Percentiles rank a stretch among this genome's conserved stretches.
Conservation (phyloP, 2,329 filamentous ascomycete species). For the Parascedosporium putredinis region DNA sequence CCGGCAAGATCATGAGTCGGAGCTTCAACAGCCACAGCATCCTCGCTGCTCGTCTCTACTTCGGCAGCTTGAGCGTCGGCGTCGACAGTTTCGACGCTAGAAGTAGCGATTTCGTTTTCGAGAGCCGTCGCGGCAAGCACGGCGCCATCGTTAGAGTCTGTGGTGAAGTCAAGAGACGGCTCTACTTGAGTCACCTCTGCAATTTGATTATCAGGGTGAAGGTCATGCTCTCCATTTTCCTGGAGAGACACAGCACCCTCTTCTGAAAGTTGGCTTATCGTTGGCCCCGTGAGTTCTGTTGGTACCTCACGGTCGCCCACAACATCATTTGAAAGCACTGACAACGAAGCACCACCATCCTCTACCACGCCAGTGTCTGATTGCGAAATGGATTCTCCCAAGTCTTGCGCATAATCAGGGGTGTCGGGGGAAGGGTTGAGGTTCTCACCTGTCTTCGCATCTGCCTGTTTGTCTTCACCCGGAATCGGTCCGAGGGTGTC, state of each 20-base stretch:
- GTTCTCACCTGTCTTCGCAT: constrained; percentile 34
- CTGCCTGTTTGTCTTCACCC: constrained; percentile 22
- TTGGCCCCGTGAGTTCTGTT: constrained; percentile 13
- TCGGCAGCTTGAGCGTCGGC: too few relatives aligned
- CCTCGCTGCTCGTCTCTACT: too few relatives aligned
- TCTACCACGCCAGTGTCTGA: constrained; percentile 14
- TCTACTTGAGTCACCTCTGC: too few relatives aligned
- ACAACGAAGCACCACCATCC: background rate
- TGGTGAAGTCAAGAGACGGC: too few relatives aligned
- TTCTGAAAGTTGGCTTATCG: background rate
- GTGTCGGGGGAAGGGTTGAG: constrained; percentile 26
- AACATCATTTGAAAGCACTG: background rate
- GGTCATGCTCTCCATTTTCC: background rate
- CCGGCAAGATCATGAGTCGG: too few relatives aligned
- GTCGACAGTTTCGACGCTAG: too few relatives aligned
- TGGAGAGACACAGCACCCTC: background rate
- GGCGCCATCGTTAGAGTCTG: too few relatives aligned
- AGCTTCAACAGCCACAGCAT: too few relatives aligned
- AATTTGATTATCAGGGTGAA: background rate
- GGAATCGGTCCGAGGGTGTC: constrained; percentile 28
- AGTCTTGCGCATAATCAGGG: constrained; percentile 23
- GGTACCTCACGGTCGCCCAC: constrained; percentile 12
- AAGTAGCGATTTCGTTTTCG: too few relatives aligned
- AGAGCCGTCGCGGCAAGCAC: too few relatives aligned
- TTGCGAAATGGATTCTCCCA: constrained; percentile 18